Conservation (phyloP, 2,329 filamentous ascomycete genomes). For the Monosporascus sp. region DNA sequence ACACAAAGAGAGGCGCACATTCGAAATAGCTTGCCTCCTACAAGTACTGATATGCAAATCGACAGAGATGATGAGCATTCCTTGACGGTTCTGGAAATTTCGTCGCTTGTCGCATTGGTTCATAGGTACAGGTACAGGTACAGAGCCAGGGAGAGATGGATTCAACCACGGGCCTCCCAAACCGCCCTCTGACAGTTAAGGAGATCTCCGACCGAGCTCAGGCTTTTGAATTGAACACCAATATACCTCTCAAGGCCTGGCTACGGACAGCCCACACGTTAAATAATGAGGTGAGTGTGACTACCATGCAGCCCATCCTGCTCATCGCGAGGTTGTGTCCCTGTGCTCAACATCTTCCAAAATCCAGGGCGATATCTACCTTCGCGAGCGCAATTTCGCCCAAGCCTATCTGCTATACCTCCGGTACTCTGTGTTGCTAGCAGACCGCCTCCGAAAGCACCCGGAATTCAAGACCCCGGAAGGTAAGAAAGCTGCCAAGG, state of each 20-base stretch:
- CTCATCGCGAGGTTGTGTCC: background rate
- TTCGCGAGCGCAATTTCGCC: slow-evolving; percentile 78
- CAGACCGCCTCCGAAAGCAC: slow-evolving; percentile 69
- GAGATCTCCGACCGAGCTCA: slow-evolving; percentile 73
- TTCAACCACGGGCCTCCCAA: slow-evolving; percentile 16
- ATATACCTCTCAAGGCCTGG: slow-evolving; percentile 76
- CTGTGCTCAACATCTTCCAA: slow-evolving; percentile 4
- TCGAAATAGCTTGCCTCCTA: background rate
- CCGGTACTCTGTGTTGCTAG: slow-evolving; percentile 78
- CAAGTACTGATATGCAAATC: background rate
- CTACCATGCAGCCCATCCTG: background rate
- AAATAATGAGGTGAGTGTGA: slow-evolving; percentile 64
- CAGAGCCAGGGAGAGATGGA: slow-evolving; percentile 18
- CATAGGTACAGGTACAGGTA: background rate
- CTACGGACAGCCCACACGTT: slow-evolving; percentile 73
- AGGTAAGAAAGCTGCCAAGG: slow-evolving; percentile 57
- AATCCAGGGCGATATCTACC: slow-evolving; percentile 72
- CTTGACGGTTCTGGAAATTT: slow-evolving; percentile 7
- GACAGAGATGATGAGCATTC: background rate
- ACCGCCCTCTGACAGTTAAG: slow-evolving; percentile 64
- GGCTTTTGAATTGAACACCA: slow-evolving; percentile 74
- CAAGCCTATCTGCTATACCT: slow-evolving; percentile 90
- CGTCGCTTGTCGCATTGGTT: background rate
- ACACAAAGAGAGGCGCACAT: background rate
- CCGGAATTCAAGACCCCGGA: slow-evolving; percentile 67